These are phyloP conservation scores for Galeopsis tetrahit DNA, from an alignment of 257 asterid species.

Conservation along the genomic window DNA sequence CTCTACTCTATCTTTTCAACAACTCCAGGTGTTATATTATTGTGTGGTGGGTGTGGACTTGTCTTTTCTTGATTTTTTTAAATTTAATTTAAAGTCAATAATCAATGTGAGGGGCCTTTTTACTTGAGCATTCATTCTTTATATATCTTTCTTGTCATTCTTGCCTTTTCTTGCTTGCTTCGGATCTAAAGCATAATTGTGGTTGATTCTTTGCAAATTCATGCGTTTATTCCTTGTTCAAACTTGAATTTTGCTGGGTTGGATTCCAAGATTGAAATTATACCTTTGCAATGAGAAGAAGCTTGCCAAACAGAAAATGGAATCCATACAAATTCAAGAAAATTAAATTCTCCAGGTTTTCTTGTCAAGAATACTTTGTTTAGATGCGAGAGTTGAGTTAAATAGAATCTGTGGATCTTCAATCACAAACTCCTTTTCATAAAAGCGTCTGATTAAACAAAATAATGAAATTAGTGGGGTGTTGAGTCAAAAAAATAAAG, in stretches of 20 bases:
- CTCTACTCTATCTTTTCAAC: background rate
- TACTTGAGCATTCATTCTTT: conserved; percentile 37
- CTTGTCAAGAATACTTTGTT: background rate
- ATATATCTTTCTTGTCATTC: conserved; percentile 33
- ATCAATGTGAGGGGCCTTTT: conserved; percentile 37
- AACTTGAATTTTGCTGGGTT: conserved; percentile 17
- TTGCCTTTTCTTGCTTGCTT: conserved; percentile 44
- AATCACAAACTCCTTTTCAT: too few species aligned
- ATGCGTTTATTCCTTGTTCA: conserved; percentile 36
- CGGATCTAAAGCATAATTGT: conserved; percentile 42
- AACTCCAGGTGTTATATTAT: conserved; percentile 22
- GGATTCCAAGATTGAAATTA: background rate
- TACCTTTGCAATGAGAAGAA: background rate
- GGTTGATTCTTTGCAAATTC: conserved; percentile 34
- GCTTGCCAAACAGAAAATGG: conserved; percentile 3
- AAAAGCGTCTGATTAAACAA: too few species aligned
- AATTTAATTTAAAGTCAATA: conserved; percentile 27
- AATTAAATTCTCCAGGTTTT: background rate
- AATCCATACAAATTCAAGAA: conserved; percentile 19
- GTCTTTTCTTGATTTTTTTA: background rate
- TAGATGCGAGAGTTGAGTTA: too few species aligned
- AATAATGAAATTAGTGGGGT: too few species aligned
- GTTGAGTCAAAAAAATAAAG: too few species aligned
- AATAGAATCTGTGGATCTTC: too few species aligned
- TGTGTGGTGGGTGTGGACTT: conserved; percentile 20